Percentiles rank a stretch among this genome's conserved stretches.
These are phyloP conservation scores for Tricholoma furcatifolium DNA, from an alignment of 768 basidiomycete genomes.

Conservation along the genomic window DNA sequence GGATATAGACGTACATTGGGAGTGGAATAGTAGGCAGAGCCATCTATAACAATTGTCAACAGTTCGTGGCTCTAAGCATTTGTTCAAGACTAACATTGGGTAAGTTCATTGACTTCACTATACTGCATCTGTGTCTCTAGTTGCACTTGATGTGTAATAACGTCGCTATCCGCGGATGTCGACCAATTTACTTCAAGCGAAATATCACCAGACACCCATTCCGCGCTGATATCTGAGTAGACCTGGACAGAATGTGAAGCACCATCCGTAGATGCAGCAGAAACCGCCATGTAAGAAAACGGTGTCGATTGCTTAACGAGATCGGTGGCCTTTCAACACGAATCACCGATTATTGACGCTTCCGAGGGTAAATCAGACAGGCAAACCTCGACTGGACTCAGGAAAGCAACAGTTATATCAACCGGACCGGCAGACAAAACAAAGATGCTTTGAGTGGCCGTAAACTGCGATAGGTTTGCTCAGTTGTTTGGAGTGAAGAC, in stretches of 20 bases:
- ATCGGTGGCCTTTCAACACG: constrained; percentile 45
- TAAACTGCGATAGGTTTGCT: constrained; percentile 46
- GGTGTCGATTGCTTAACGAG: constrained; percentile 63
- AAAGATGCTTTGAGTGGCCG: constrained; percentile 66
- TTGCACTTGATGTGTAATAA: constrained; percentile 60
- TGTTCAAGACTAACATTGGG: constrained; percentile 38
- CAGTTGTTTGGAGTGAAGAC: not conserved
- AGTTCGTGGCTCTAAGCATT: not conserved
- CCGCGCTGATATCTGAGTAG: constrained; percentile 58
- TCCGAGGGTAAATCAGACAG: not conserved
- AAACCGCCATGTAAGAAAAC: constrained; percentile 55
- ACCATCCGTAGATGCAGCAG: constrained; percentile 48
- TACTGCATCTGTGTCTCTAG: constrained; percentile 42
- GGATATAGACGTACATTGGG: constrained; percentile 36
- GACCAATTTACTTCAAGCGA: constrained; percentile 55
- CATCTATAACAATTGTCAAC: constrained; percentile 43
- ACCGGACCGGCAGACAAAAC: constrained; percentile 62
- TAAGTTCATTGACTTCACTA: constrained; percentile 56
- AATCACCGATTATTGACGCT: not conserved
- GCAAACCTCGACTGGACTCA: constrained; percentile 66
- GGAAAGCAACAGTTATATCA: constrained; percentile 59
- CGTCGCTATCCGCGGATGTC: constrained; percentile 36
- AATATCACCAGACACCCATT: constrained; percentile 50
- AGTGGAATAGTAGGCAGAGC: constrained; percentile 63
- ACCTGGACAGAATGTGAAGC: constrained; percentile 48